A percentile compares a stretch with the other conserved stretches of the same genome.
Evolutionary conservation across 768 basidiomycete genomes (phyloP).

Genomic region (Clitopilus hobsonii): DNA sequence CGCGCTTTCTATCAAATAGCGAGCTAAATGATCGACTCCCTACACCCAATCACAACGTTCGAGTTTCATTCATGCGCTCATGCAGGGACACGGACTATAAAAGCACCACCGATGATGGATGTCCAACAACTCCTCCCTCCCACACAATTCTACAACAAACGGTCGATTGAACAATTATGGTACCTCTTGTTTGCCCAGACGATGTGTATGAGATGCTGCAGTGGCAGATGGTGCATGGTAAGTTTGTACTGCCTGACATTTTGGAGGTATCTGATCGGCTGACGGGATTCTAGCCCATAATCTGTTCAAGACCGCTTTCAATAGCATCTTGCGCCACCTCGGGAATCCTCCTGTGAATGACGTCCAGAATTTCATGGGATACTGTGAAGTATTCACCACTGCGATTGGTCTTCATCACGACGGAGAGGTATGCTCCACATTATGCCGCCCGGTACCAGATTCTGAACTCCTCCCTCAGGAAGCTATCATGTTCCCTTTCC

Average conservation of each 20-base stretch:
- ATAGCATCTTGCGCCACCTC: constrained; percentile 27
- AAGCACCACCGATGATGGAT: background rate
- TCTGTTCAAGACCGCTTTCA: constrained; percentile 29
- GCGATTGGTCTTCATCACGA: constrained; percentile 30
- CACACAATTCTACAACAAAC: background rate
- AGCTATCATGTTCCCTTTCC: constrained; percentile 28
- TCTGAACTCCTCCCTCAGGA: constrained; percentile 11
- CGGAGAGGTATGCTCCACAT: constrained; percentile 23
- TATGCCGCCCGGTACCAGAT: background rate
- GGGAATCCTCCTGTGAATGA: constrained; percentile 29
- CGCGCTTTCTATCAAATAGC: background rate
- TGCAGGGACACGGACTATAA: background rate
- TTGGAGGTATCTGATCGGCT: background rate
- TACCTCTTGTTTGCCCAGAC: background rate
- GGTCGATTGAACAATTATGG: background rate
- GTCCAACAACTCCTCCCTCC: background rate
- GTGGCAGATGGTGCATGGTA: constrained; percentile 1
- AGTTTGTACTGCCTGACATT: background rate
- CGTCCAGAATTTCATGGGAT: constrained; percentile 34
- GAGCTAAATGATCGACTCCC: background rate
- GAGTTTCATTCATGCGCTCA: background rate
- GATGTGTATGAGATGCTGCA: background rate
- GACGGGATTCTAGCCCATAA: constrained; percentile 23
- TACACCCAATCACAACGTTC: background rate
- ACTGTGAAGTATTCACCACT: constrained; percentile 30